Evolutionary conservation across 768 basidiomycete species (phyloP).

Genomic region (Leccinum barrowsii): DNA sequence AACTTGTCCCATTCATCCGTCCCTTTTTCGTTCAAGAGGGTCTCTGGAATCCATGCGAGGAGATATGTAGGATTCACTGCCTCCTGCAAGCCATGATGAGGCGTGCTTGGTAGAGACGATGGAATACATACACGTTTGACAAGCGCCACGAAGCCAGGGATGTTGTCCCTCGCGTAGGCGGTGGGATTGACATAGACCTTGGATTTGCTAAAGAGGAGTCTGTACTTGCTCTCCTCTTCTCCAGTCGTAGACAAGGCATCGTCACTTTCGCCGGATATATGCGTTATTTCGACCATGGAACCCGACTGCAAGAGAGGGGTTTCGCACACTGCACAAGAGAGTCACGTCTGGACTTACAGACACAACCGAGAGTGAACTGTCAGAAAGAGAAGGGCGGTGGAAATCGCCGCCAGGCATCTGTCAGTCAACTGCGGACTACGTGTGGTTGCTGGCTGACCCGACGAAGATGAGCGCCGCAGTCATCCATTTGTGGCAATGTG

Average conservation of each 20-base stretch:
- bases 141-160: constrained; percentile 88
- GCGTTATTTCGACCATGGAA: constrained; percentile 79
- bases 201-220: constrained; percentile 85
- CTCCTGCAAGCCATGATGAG: constrained; percentile 46
- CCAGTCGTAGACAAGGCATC: constrained; percentile 8
- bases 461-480: constrained; percentile 10
- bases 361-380: constrained; percentile 44
- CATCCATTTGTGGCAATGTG: constrained; percentile 22
- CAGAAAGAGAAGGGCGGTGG: constrained; percentile 36
- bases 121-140: constrained; percentile 72
- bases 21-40: constrained; percentile 77
- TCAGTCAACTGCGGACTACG: constrained; percentile 6
- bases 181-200: constrained; percentile 97
- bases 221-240: constrained; percentile 59
- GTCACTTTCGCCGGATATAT: constrained; percentile 24
- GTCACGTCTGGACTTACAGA: constrained; percentile 38
- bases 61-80: constrained; percentile 72
- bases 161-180: constrained; percentile 86
- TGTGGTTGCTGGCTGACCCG: not conserved
- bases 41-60: constrained; percentile 92
- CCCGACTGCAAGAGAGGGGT: constrained; percentile 32
- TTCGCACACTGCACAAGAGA: not conserved
- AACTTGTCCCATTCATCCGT: constrained; percentile 88
- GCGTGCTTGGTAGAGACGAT: constrained; percentile 1
- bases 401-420: constrained; percentile 9